Conservation (phyloP, 768 basidiomycete species). For the Porphyrellus cyaneotinctus region DNA sequence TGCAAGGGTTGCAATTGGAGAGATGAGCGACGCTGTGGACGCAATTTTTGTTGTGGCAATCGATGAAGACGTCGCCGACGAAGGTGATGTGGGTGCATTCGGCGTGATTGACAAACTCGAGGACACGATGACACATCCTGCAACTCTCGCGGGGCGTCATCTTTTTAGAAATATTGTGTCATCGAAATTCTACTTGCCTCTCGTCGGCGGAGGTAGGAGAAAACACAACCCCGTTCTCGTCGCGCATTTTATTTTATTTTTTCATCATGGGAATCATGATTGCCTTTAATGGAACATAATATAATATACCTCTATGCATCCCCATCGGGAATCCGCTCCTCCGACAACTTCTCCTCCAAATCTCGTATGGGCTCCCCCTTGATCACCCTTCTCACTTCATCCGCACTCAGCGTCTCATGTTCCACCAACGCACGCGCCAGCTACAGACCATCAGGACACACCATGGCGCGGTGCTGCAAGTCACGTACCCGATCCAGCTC, state of each 20-base stretch:
- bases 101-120: constrained; percentile 47
- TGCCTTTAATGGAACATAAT: not conserved
- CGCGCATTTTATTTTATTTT: not conserved
- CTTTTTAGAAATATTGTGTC: not conserved
- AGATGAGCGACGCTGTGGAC: constrained; percentile 49
- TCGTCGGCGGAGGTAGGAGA: constrained; percentile 57
- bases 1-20: constrained; percentile 40
- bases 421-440: constrained; percentile 90
- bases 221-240: constrained; percentile 2
- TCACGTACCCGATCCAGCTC: constrained; percentile 69
- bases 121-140: constrained; percentile 62
- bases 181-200: constrained; percentile 16
- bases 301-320: not conserved
- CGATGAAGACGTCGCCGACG: constrained; percentile 40
- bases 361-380: constrained; percentile 75
- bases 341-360: constrained; percentile 55
- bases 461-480: not conserved
- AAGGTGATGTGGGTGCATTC: constrained; percentile 57
- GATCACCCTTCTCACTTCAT: constrained; percentile 84
- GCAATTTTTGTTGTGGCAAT: constrained; percentile 50
- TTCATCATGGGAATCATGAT: not conserved
- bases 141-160: not conserved
- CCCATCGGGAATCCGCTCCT: not conserved
- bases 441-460: constrained; percentile 34
- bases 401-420: constrained; percentile 85